Percentiles rank a stretch among this genome's conserved stretches.
phyloP scores from a whole-genome alignment of 805 yeast species.

The Torulaspora quercuum region DNA sequence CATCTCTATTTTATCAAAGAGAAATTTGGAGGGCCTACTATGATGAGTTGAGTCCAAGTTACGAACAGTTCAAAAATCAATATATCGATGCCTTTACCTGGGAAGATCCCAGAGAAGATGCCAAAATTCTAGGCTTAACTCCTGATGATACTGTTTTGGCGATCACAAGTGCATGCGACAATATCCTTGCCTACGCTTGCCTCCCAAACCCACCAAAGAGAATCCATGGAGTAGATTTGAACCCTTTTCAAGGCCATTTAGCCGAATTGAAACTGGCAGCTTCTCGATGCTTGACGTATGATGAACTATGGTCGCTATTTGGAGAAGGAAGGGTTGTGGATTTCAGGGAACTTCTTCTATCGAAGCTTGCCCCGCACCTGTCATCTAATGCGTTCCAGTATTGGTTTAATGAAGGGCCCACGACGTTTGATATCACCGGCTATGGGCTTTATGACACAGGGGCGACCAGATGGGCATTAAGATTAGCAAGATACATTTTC shows the following conservation, averaged over 20 bases:
- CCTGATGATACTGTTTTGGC: slow-evolving; percentile 72
- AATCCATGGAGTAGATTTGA: slow-evolving; percentile 81
- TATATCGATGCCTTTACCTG: slow-evolving; percentile 86
- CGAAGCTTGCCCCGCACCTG: slow-evolving; percentile 61
- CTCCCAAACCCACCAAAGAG: slow-evolving; percentile 69
- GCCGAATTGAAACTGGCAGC: slow-evolving; percentile 76
- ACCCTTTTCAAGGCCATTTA: slow-evolving; percentile 78
- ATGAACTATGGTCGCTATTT: slow-evolving; percentile 69
- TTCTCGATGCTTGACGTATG: slow-evolving; percentile 51
- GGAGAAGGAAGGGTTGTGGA: slow-evolving; percentile 66
- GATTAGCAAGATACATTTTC: slow-evolving; percentile 62
- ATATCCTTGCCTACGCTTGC: slow-evolving; percentile 67
- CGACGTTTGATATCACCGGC: slow-evolving; percentile 52
- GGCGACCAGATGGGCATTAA: slow-evolving; percentile 80
- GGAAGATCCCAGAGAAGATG: slow-evolving; percentile 87
- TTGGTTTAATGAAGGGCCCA: slow-evolving; percentile 64
- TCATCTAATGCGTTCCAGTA: slow-evolving; percentile 79
- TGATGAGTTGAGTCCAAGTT: slow-evolving; percentile 64
- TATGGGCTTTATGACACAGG: slow-evolving; percentile 77
- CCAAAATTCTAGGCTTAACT: slow-evolving; percentile 56
- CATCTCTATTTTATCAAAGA: slow-evolving; percentile 73
- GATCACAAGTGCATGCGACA: slow-evolving; percentile 85
- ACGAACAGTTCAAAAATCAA: slow-evolving; percentile 70
- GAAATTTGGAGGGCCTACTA: slow-evolving; percentile 78
- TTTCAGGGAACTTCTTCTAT: slow-evolving; percentile 50